Percentiles rank a stretch among this genome's conserved stretches.
phyloP scores from a whole-genome alignment of 2,329 filamentous ascomycete genomes.

The Aspergillus hortae region DNA sequence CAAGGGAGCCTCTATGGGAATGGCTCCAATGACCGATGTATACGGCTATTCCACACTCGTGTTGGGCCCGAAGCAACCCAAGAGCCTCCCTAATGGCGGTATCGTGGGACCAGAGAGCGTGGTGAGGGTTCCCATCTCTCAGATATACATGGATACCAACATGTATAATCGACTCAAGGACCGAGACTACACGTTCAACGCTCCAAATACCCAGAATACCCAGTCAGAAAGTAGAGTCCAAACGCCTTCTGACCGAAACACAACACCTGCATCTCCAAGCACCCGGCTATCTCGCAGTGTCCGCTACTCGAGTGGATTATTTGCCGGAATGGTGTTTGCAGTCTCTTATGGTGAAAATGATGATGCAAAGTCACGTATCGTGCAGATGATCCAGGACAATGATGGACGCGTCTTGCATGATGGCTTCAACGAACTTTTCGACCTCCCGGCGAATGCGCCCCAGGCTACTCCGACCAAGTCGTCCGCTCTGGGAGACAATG shows the following conservation, averaged over 20 bases:
- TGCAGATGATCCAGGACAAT: constrained; percentile 61
- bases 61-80: constrained; percentile 41
- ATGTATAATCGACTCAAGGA: constrained; percentile 46
- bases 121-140: constrained; percentile 42
- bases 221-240: constrained; percentile 22
- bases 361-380: constrained; percentile 55
- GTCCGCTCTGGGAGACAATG: constrained; percentile 10
- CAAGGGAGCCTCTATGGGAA: constrained; percentile 20
- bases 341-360: constrained; percentile 66
- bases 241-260: constrained; percentile 38
- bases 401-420: constrained; percentile 69
- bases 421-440: constrained; percentile 81
- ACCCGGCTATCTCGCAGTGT: constrained; percentile 47
- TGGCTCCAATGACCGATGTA: constrained; percentile 38
- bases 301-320: constrained; percentile 48
- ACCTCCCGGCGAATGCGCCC: constrained; percentile 35
- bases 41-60: constrained; percentile 42
- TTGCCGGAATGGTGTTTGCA: constrained; percentile 82
- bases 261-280: constrained; percentile 45
- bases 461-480: constrained; percentile 27
- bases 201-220: constrained; percentile 11
- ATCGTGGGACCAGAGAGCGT: constrained; percentile 25
- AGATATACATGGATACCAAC: constrained; percentile 45
- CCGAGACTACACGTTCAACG: constrained; percentile 32
- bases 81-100: constrained; percentile 35